Conservation (phyloP, 2,329 filamentous ascomycete genomes). For the Nothopassalora personata region DNA sequence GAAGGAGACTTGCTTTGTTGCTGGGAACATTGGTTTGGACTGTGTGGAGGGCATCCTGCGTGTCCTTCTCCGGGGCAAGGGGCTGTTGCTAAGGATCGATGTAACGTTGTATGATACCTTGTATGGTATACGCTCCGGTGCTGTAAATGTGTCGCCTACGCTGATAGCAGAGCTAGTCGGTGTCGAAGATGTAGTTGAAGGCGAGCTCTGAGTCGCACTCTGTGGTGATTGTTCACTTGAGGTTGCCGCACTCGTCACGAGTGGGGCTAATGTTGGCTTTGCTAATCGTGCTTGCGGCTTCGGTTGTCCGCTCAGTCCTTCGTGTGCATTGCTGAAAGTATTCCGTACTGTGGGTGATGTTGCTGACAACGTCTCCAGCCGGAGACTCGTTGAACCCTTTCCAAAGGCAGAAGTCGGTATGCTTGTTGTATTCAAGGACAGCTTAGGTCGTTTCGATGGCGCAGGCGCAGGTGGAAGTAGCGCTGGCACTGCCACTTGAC, state of each 20-base stretch:
- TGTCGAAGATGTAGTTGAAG: conserved; percentile 35
- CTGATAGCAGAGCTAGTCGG: conserved; percentile 30
- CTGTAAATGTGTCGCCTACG: conserved; percentile 20
- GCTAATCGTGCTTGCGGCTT: conserved; percentile 3
- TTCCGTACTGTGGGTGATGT: conserved; percentile 57
- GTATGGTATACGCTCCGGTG: conserved; percentile 37
- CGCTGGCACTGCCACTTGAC: conserved; percentile 16
- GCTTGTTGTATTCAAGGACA: conserved; percentile 54
- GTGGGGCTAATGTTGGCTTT: conserved; percentile 35
- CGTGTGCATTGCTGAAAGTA: conserved; percentile 58
- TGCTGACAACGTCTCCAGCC: conserved; percentile 50
- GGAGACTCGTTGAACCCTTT: conserved; percentile 50
- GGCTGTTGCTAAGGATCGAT: conserved; percentile 45
- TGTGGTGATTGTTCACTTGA: conserved; percentile 8
- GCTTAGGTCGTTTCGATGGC: conserved; percentile 48
- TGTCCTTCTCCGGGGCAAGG: conserved; percentile 30
- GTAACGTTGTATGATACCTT: conserved; percentile 41
- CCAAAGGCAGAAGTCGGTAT: conserved; percentile 44
- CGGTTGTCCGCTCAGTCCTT: conserved; percentile 30
- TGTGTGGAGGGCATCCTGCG: conserved; percentile 28
- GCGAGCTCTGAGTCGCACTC: conserved; percentile 22
- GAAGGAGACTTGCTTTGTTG: conserved; percentile 55
- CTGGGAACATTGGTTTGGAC: conserved; percentile 47
- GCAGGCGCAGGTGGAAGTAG: conserved; percentile 20
- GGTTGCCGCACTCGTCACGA: conserved; percentile 11